Base-by-base conservation (phyloP, 2,329 filamentous ascomycete species). In the Hypoxylon sp. region DNA sequence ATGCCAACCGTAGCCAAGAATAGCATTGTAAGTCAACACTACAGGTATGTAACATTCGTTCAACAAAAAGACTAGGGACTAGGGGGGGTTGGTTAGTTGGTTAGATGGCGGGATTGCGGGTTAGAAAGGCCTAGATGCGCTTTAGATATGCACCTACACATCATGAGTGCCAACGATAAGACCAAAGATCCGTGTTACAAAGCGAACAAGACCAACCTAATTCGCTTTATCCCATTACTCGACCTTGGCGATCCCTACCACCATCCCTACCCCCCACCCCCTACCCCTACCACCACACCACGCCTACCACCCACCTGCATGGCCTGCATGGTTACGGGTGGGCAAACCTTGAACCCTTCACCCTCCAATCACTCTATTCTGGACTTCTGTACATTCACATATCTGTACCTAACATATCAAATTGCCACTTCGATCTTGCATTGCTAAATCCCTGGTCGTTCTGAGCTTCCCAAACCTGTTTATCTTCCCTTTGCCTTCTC, bases 381-480 rank as follows among this genome's bases (percentile, higher is more conserved):
- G 8, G 19, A 46, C 20, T 53, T 37, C 37, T 41, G 8, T 19
- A 19, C n/a, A 6, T 39, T n/a, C 6, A n/a, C 13, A n/a, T 6
- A 39, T 39, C 34, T 41, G 37, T 41, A 41, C 54, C 34, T 59
- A 56, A 41, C 54, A 43, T 59, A 56, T 62, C 57, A 62, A 47
- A 52, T 56, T 56, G 57, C 62, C 49, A 62, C 56, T 56, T 56
- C 30, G 56, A 58, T 68, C 62, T 68, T 52, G 65, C 65, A 68
- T 68, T 51, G 66, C 58, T 59, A 65, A 54, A 59, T 28, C 59
- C 62, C 63, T 58, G 53, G 62, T 62, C 56, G 11, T 52, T 43
- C 32, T 26, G 34, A 34, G 22, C 41, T 48, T 59, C 56, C 46
- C 52, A 65, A 66, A 64, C 62, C 51, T 65, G 65, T 64, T 68